Conservation (phyloP, 768 basidiomycete genomes). For the Tulasnella sp. region DNA sequence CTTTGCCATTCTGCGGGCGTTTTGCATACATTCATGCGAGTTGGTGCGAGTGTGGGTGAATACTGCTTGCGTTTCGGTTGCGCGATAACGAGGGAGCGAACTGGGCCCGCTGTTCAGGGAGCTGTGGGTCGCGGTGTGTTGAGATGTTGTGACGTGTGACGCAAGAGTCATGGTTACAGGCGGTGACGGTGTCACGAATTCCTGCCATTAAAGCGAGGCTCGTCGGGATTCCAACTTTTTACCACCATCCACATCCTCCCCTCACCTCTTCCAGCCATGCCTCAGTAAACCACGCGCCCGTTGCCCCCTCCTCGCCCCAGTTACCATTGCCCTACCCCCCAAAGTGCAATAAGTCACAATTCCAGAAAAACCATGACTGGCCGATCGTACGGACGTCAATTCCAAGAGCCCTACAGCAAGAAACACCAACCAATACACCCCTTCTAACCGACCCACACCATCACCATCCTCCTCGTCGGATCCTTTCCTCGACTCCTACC, state of each 20-base stretch:
- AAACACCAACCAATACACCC: slow-evolving; percentile 31
- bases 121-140: background rate
- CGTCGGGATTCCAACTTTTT: slow-evolving; percentile 18
- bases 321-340: slow-evolving; percentile 20
- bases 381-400: slow-evolving; percentile 11
- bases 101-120: slow-evolving; percentile 14
- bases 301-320: slow-evolving; percentile 7
- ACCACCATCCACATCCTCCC: slow-evolving; percentile 1
- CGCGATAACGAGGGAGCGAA: slow-evolving; percentile 12
- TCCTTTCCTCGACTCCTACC: background rate
- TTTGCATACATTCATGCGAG: background rate
- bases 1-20: background rate
- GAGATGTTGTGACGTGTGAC: background rate
- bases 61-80: slow-evolving; percentile 2
- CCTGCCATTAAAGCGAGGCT: slow-evolving; percentile 11
- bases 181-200: slow-evolving; percentile 10
- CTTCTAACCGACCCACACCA: slow-evolving; percentile 11
- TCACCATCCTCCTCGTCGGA: background rate
- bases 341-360: slow-evolving; percentile 1
- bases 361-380: slow-evolving; percentile 21
- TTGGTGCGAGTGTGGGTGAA: slow-evolving; percentile 16
- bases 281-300: slow-evolving; percentile 22
- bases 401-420: slow-evolving; percentile 34
- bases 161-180: slow-evolving; percentile 17
- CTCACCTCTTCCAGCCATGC: slow-evolving; percentile 27